Conservation (phyloP, 495 filamentous ascomycete species). For the Wilcoxina mikolae region DNA sequence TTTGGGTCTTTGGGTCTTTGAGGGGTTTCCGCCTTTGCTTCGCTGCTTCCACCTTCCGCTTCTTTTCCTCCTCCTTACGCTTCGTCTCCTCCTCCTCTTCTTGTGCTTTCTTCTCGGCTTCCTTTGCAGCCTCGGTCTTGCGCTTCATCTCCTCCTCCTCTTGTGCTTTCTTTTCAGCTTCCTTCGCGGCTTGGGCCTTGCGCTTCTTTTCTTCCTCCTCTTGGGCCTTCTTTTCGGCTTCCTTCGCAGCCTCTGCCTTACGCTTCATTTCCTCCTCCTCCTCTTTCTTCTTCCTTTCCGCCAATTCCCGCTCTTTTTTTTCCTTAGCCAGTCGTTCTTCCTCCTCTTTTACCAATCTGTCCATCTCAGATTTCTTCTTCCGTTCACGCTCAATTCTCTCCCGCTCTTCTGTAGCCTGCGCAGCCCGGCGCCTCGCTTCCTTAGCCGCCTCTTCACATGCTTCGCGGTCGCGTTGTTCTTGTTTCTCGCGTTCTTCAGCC, state of each 20-base stretch:
- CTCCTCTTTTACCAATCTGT: neutral
- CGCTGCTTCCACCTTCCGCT: neutral
- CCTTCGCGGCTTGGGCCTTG: neutral
- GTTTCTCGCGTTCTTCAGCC: neutral
- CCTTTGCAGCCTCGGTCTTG: neutral
- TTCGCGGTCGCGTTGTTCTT: slow-evolving; percentile 6
- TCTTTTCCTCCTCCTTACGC: neutral
- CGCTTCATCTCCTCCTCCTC: neutral
- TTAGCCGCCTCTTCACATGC: neutral
- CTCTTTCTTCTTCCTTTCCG: slow-evolving; percentile 10
- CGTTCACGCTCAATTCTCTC: neutral
- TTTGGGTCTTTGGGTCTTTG: neutral
- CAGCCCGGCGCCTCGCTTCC: slow-evolving; percentile 1
- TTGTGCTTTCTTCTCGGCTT: neutral
- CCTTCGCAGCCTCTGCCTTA: slow-evolving; percentile 5
- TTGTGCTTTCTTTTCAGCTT: neutral
- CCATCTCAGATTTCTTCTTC: neutral
- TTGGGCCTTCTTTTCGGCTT: slow-evolving; percentile 1
- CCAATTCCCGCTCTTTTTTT: slow-evolving; percentile 3
- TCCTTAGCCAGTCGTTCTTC: slow-evolving; percentile 7
- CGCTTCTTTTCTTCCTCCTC: neutral
- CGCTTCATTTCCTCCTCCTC: slow-evolving; percentile 4
- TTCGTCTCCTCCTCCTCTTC: neutral
- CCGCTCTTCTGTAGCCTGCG: neutral
- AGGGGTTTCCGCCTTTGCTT: neutral